A percentile compares a stretch with the other conserved stretches of the same genome.
These are phyloP conservation scores for Fusarium setosum DNA, from an alignment of 2,329 filamentous ascomycete genomes.

Conservation along the genomic window DNA sequence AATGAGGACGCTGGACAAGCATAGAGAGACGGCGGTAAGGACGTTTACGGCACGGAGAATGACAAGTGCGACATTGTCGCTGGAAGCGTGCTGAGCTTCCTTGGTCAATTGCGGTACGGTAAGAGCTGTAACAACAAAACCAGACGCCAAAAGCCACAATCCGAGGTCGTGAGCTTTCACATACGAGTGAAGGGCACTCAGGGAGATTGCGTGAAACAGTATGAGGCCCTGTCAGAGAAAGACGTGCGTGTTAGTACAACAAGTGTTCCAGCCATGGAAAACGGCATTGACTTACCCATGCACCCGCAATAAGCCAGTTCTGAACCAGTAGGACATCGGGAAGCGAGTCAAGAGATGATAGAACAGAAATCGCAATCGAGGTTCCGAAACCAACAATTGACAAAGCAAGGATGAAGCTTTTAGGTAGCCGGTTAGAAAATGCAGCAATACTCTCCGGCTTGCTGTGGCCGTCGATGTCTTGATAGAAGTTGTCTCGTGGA, in stretches of 20 bases:
- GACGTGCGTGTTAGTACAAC: constrained; percentile 5
- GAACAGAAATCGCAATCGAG: constrained; percentile 67
- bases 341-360: constrained; percentile 56
- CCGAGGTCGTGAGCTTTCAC: constrained; percentile 66
- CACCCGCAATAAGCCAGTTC: constrained; percentile 69
- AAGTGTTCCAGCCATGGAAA: background rate
- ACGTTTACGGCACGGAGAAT: constrained; percentile 60
- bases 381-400: constrained; percentile 64
- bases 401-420: constrained; percentile 64
- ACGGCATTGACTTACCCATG: constrained; percentile 68
- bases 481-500: constrained; percentile 64
- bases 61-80: constrained; percentile 54
- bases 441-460: constrained; percentile 70
- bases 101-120: constrained; percentile 58
- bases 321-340: constrained; percentile 58
- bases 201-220: constrained; percentile 61
- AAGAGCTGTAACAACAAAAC: constrained; percentile 55
- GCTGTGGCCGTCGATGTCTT: constrained; percentile 77
- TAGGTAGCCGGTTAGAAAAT: constrained; percentile 72
- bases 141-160: constrained; percentile 61
- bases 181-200: constrained; percentile 62
- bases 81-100: constrained; percentile 46
- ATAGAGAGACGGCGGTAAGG: constrained; percentile 55
- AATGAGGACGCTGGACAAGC: constrained; percentile 63
- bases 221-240: constrained; percentile 58